Percentiles rank a stretch among this genome's conserved stretches.
These are phyloP conservation scores for Malus hybrid DNA, from an alignment of 331 rosid genomes.

Conservation along the genomic window DNA sequence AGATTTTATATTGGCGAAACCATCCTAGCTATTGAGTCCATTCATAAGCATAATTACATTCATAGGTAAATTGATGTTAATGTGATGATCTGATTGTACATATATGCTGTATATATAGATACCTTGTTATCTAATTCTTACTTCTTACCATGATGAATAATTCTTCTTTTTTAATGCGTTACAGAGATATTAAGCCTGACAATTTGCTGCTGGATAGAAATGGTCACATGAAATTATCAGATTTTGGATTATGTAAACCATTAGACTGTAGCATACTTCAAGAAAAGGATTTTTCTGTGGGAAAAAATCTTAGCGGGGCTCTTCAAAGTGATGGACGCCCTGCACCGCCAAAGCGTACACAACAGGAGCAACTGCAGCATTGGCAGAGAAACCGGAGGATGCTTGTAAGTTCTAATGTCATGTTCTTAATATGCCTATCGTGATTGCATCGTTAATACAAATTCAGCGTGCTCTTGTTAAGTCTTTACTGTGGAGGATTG, in stretches of 20 bases:
- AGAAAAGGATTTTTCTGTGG: constrained; percentile 82
- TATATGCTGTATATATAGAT: neutral
- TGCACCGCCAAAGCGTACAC: constrained; percentile 80
- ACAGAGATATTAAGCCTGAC: constrained; percentile 98
- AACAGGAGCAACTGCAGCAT: constrained; percentile 93
- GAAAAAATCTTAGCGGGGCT: constrained; percentile 75
- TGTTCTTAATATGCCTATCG: constrained; percentile 10
- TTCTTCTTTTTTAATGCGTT: constrained; percentile 13
- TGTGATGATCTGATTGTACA: neutral
- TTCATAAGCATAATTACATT: constrained; percentile 91
- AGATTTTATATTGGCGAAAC: constrained; percentile 95
- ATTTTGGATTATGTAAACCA: constrained; percentile 96
- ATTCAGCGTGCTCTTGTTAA: constrained; percentile 4
- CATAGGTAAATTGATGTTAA: constrained; percentile 57
- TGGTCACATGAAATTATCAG: constrained; percentile 96
- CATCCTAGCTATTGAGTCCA: constrained; percentile 86
- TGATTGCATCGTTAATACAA: neutral
- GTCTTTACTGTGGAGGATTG: neutral
- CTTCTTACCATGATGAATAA: neutral
- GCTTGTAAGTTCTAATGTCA: constrained; percentile 62
- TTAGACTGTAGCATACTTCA: constrained; percentile 92
- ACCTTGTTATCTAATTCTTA: constrained; percentile 8
- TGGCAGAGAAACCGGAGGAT: constrained; percentile 97
- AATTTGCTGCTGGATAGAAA: constrained; percentile 87
- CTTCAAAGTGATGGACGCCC: constrained; percentile 91